These are phyloP conservation scores for Exophiala bonariae DNA, from an alignment of 2,329 filamentous ascomycete genomes.

Conservation along the genomic window DNA sequence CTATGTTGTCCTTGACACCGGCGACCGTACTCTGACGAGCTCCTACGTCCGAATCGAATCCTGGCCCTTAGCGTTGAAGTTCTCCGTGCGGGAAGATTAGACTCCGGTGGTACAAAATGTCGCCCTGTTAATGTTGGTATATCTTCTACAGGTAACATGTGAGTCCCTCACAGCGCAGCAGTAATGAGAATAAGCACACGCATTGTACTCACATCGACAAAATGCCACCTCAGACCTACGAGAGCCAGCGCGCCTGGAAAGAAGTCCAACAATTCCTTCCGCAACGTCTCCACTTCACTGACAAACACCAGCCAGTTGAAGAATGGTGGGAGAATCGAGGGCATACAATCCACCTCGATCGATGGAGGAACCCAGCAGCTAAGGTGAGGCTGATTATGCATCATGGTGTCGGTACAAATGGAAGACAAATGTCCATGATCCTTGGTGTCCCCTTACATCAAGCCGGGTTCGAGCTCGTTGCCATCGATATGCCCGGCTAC, in stretches of 20 bases:
- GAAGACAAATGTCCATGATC: conserved; percentile 4
- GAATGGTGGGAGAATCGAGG: conserved; percentile 1
- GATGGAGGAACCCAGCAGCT: conserved; percentile 2
- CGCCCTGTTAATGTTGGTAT: not conserved
- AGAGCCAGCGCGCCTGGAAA: conserved; percentile 1
- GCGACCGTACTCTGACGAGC: too few relatives aligned
- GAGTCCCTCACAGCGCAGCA: not conserved
- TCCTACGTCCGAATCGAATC: too few relatives aligned
- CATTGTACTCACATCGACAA: not conserved
- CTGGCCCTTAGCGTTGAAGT: too few relatives aligned
- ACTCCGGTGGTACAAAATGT: too few relatives aligned
- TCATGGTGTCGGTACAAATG: conserved; percentile 2
- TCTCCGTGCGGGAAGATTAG: too few relatives aligned
- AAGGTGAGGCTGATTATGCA: not conserved
- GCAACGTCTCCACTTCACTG: conserved; percentile 3
- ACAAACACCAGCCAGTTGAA: conserved; percentile 1
- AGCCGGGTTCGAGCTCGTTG: conserved; percentile 1
- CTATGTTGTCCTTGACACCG: too few relatives aligned
- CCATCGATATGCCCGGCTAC: conserved; percentile 3
- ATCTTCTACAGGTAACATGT: not conserved
- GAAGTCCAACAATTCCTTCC: conserved; percentile 1
- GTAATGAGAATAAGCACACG: too few relatives aligned
- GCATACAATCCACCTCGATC: conserved; percentile 4
- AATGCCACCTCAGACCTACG: conserved; percentile 1
- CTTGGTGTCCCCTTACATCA: not conserved